phyloP scores from a whole-genome alignment of 2,329 filamentous ascomycete species.

The Orbilia oligospora region DNA sequence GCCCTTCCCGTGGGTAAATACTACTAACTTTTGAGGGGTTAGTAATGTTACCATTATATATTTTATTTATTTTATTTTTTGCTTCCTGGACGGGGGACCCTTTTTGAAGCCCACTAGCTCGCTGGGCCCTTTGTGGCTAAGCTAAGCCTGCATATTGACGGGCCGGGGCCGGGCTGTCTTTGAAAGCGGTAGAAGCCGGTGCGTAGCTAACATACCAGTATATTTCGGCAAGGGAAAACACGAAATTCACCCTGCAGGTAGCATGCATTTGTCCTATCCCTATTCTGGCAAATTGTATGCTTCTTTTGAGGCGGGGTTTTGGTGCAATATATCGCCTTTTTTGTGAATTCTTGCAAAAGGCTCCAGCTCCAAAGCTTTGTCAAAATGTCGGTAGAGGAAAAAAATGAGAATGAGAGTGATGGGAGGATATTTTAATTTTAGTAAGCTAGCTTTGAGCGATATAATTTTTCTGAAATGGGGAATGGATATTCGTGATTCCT shows the following conservation, averaged over 20 bases:
- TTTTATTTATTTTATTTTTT: neutral
- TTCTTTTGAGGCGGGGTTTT: constrained; percentile 1
- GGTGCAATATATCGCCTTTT: constrained; percentile 4
- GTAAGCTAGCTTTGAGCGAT: constrained; percentile 1
- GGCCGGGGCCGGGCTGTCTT: neutral
- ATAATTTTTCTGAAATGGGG: neutral
- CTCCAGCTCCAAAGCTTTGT: too few relatives aligned
- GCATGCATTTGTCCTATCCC: neutral
- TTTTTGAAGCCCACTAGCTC: neutral
- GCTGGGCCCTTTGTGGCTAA: neutral
- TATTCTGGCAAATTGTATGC: neutral
- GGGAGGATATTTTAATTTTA: too few relatives aligned
- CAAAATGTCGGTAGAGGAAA: neutral
- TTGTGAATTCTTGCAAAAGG: neutral
- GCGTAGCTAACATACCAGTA: neutral
- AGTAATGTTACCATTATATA: too few relatives aligned
- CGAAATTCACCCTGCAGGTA: constrained; percentile 1
- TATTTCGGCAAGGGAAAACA: neutral
- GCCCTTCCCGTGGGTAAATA: neutral
- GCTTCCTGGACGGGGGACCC: neutral
- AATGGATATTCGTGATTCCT: constrained; percentile 1
- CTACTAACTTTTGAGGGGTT: constrained; percentile 20
- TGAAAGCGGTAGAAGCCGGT: constrained; percentile 2
- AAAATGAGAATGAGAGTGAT: too few relatives aligned
- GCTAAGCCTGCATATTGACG: constrained; percentile 6